These are phyloP conservation scores for Sporobolomyces roseus DNA, from an alignment of 768 basidiomycete species.

Conservation along the genomic window DNA sequence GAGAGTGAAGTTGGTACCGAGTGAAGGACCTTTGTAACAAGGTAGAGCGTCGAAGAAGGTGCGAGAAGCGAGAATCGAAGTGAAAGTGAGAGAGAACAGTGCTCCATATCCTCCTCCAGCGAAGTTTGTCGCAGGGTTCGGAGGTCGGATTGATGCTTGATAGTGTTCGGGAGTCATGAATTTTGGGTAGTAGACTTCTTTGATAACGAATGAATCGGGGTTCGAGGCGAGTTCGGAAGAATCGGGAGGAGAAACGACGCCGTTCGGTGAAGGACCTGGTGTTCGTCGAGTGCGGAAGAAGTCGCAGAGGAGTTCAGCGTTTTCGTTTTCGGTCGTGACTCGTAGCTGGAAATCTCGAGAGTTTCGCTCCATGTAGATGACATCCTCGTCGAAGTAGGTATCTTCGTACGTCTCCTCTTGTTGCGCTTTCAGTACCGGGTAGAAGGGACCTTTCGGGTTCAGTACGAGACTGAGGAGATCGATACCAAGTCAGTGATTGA, in stretches of 20 bases:
- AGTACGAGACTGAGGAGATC: slow-evolving; percentile 66
- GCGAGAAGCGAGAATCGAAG: slow-evolving; percentile 56
- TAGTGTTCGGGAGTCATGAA: slow-evolving; percentile 71
- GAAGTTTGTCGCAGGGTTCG: slow-evolving; percentile 26
- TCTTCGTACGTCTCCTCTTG: slow-evolving; percentile 69
- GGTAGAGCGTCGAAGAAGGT: slow-evolving; percentile 60
- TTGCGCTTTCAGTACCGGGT: slow-evolving; percentile 61
- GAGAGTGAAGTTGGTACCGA: slow-evolving; percentile 91
- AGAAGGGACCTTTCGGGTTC: slow-evolving; percentile 72
- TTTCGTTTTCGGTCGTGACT: slow-evolving; percentile 69
- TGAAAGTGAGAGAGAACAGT: slow-evolving; percentile 62
- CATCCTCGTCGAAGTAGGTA: slow-evolving; percentile 81
- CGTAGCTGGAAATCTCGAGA: slow-evolving; percentile 84
- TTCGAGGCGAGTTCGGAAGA: slow-evolving; percentile 1
- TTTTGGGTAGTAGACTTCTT: slow-evolving; percentile 85
- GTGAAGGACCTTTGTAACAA: slow-evolving; percentile 75
- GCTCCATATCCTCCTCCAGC: slow-evolving; percentile 49
- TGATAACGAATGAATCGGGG: slow-evolving; percentile 55
- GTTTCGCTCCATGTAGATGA: slow-evolving; percentile 95
- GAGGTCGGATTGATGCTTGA: slow-evolving; percentile 59
- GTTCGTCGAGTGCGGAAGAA: slow-evolving; percentile 61
- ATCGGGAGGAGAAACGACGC: slow-evolving; percentile 2
- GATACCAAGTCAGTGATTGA: neutral
- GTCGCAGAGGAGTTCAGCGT: slow-evolving; percentile 76
- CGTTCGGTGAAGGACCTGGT: slow-evolving; percentile 18